Base-by-base conservation (phyloP, 768 basidiomycete species). In the Dacryopinax spathularia region DNA sequence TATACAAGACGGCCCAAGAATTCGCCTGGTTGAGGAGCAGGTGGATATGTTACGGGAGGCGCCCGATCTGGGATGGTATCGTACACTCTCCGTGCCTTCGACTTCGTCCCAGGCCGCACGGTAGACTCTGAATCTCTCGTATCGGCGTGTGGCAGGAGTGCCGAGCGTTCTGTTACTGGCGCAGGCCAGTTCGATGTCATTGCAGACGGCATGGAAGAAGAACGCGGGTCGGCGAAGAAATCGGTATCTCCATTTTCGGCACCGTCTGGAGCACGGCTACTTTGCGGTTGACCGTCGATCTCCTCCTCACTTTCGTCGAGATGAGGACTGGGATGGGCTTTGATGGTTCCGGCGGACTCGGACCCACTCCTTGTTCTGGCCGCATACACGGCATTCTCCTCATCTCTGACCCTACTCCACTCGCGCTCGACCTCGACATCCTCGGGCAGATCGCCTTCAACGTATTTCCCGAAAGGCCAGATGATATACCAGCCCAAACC, bases 401-500 rank as follows among this genome's bases (percentile, higher is more conserved):
- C 48, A 31, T 56, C 48, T 31, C 48, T 41, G 12, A 37, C 41
- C 20, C 62, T 18, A 34, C 34, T 33, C 62, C 29, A 39, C 37
- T 33, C 41, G 37, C 43, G 20, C 5, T 70, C 70, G 1, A 69
- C 69, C 4, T 71, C 70, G 1, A 71, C 70, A 60, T 76, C 68
- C 4, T 66, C 65, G 13, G 66, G 59, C 25, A 77, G 72, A 65
- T 86, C 85, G 12, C 92, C 91, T 73, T 97, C 93, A 59, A 99
- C 91, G 72, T 98, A 99, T 74, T 97, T 97, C 20, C 96, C 94
- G 71, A 99, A 99, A 1, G 96, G 96, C 96, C 96, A 98, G 22
- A 84, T 83, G 62, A 97, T 81, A 73, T 99, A 99, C 89, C 93
- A 96, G 5, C 92, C 93, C 27, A 99, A 76, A 15, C 96, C 96